A percentile compares a stretch with the other conserved stretches of the same genome.
phyloP scores from a whole-genome alignment of 805 yeast genomes.

The Kodamaea sagamina region DNA sequence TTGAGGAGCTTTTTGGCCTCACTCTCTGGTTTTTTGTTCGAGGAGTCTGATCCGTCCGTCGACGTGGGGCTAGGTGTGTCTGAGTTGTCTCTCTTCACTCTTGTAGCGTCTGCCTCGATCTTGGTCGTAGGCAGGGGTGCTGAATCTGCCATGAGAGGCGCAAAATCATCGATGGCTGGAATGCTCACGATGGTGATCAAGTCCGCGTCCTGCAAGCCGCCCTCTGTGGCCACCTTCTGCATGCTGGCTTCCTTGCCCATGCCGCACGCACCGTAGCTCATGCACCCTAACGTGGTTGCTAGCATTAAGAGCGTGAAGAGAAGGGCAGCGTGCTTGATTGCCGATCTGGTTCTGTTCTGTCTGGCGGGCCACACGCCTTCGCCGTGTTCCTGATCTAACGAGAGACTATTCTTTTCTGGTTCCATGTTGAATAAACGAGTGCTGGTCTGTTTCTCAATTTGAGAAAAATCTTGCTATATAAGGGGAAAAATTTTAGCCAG shows the following conservation, averaged over 20 bases:
- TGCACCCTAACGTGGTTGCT: neutral
- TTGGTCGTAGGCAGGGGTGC: too few species aligned
- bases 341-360: conserved; percentile 9
- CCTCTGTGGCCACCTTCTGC: too few species aligned
- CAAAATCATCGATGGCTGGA: too few species aligned
- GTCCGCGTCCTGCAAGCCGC: too few species aligned
- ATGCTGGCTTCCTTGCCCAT: neutral
- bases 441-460: neutral
- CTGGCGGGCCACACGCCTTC: neutral
- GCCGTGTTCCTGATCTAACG: conserved; percentile 8
- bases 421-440: neutral
- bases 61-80: neutral
- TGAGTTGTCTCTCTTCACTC: neutral
- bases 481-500: too few species aligned
- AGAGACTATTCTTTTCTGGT: neutral
- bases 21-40: conserved; percentile 9
- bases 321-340: neutral
- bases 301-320: neutral
- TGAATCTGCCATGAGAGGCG: too few species aligned
- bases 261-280: neutral
- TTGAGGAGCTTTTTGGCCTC: conserved; percentile 17
- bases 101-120: too few species aligned
- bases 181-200: too few species aligned
- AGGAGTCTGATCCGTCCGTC: neutral
- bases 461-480: too few species aligned